Conservation (phyloP, 2,329 filamentous ascomycete species). For the Neonectria hederae region DNA sequence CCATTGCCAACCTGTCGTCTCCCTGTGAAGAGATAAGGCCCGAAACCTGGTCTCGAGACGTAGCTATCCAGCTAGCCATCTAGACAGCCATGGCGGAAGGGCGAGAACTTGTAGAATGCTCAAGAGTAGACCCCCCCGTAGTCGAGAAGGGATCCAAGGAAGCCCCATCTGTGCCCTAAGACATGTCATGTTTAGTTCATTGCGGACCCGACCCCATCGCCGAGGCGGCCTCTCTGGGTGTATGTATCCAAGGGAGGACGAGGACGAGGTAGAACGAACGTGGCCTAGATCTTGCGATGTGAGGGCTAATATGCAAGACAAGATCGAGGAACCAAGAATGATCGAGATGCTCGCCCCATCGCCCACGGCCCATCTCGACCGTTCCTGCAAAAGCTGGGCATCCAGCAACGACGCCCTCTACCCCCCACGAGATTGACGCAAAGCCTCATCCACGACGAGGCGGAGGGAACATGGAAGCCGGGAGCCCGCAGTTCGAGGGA, state of each 20-base stretch:
- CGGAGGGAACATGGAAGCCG: neutral
- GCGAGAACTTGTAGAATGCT: slow-evolving; percentile 2
- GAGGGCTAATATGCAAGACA: slow-evolving; percentile 32
- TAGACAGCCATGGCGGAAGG: neutral
- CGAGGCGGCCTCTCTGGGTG: slow-evolving; percentile 29
- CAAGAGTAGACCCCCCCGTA: neutral
- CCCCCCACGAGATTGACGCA: neutral
- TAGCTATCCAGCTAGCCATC: neutral
- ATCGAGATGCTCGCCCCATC: slow-evolving; percentile 29
- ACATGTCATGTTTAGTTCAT: slow-evolving; percentile 17
- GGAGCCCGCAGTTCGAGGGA: slow-evolving; percentile 1
- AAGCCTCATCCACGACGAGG: neutral
- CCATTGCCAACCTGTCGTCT: neutral
- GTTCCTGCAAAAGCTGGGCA: slow-evolving; percentile 3
- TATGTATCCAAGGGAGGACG: slow-evolving; percentile 26
- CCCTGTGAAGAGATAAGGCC: neutral
- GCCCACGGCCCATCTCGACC: slow-evolving; percentile 11
- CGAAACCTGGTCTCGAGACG: neutral
- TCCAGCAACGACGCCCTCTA: neutral
- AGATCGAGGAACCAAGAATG: slow-evolving; percentile 28
- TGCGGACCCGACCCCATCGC: slow-evolving; percentile 15
- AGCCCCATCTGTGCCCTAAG: slow-evolving; percentile 20
- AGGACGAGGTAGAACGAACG: slow-evolving; percentile 17
- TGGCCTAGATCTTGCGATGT: slow-evolving; percentile 31
- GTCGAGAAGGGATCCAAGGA: slow-evolving; percentile 1